These are phyloP conservation scores for Coleophoma eucalyptorum DNA, from an alignment of 2,329 filamentous ascomycete species.

Conservation along the genomic window DNA sequence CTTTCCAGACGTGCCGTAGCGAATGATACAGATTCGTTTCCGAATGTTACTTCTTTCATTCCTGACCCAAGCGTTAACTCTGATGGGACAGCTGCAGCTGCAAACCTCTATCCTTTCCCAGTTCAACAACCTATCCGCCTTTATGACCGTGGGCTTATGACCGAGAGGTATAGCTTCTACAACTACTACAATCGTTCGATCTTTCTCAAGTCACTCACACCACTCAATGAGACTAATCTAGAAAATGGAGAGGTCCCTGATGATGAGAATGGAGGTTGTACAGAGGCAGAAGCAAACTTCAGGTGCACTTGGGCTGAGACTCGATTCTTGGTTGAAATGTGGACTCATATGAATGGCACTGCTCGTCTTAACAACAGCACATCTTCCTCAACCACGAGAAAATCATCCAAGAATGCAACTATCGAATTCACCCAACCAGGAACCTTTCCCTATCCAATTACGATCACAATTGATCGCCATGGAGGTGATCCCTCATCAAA, in stretches of 20 bases:
- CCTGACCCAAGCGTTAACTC: conserved; percentile 58
- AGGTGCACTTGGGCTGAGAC: conserved; percentile 57
- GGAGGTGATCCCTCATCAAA: conserved; percentile 52
- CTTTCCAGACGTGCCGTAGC: conserved; percentile 10
- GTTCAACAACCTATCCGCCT: conserved; percentile 76
- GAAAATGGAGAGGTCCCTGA: conserved; percentile 36
- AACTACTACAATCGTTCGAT: conserved; percentile 86
- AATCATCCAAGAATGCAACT: conserved; percentile 19
- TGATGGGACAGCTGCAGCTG: conserved; percentile 70
- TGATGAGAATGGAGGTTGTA: conserved; percentile 52
- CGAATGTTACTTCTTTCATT: conserved; percentile 49
- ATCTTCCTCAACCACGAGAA: not conserved
- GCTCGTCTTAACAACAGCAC: conserved; percentile 35
- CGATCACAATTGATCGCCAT: conserved; percentile 57
- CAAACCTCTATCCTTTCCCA: conserved; percentile 67
- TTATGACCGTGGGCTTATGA: conserved; percentile 74
- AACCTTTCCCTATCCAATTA: conserved; percentile 61
- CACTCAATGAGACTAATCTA: conserved; percentile 38
- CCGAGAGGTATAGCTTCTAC: conserved; percentile 94
- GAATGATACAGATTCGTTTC: conserved; percentile 15
- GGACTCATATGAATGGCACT: conserved; percentile 49
- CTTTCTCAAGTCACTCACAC: conserved; percentile 63
- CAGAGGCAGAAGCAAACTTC: conserved; percentile 47
- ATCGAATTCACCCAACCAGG: conserved; percentile 37
- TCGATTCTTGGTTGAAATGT: conserved; percentile 61